Percentiles rank a stretch among this genome's conserved stretches.
Conservation (phyloP, 169 alveolate genomes). For the Plasmodium gaboni region DNA sequence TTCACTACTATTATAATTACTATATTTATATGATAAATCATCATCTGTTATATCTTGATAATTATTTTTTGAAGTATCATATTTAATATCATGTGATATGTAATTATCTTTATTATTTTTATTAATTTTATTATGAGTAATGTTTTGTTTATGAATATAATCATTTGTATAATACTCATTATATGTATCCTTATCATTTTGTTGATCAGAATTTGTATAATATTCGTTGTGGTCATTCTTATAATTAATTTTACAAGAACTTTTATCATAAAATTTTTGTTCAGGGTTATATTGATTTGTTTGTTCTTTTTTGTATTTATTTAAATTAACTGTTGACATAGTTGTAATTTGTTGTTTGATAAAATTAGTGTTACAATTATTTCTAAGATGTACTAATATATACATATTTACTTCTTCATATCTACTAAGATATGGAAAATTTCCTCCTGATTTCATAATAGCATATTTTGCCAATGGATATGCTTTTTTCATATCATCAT, state of each 20-base stretch:
- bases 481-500: conserved; percentile 72
- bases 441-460: conserved; percentile 81
- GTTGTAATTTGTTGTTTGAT: conserved; percentile 51
- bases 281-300: conserved; percentile 32
- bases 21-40: neutral
- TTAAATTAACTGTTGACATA: conserved; percentile 8
- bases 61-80: too few relatives aligned
- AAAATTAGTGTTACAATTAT: conserved; percentile 48
- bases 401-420: conserved; percentile 83
- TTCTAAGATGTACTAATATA: conserved; percentile 81
- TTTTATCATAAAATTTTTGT: neutral
- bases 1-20: neutral
- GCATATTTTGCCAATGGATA: conserved; percentile 82
- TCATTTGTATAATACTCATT: neutral
- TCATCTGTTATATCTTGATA: too few relatives aligned
- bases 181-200: neutral
- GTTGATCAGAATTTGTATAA: neutral
- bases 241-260: neutral
- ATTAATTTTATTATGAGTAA: neutral
- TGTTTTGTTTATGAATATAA: neutral
- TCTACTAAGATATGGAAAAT: conserved; percentile 83
- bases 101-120: neutral
- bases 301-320: conserved; percentile 28
- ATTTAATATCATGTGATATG: too few relatives aligned
- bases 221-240: neutral